phyloP scores from a whole-genome alignment of 495 filamentous ascomycete genomes.

The Sabuloglossum arenarium region DNA sequence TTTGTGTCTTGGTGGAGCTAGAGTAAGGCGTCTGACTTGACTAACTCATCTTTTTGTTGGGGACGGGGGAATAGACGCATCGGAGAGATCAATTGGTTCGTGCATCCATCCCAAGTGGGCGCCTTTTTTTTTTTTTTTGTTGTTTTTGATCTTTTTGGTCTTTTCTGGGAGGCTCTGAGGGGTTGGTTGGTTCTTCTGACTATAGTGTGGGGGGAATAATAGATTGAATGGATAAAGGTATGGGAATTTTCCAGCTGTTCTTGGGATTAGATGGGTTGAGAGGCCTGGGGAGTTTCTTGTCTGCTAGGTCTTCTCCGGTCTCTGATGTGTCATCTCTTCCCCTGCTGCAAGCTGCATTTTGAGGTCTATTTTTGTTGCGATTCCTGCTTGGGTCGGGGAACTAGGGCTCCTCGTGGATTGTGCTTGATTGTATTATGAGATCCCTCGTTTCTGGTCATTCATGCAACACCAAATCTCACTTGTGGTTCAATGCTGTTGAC shows the following conservation, averaged over 20 bases:
- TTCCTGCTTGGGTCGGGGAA: not conserved
- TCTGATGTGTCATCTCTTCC: not conserved
- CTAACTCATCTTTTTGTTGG: not conserved
- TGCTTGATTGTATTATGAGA: no score
- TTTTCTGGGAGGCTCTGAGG: not conserved
- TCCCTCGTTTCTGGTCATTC: no score
- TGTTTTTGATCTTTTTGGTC: not conserved
- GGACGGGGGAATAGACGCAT: conserved; percentile 34
- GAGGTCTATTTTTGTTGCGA: not conserved
- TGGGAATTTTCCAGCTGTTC: not conserved
- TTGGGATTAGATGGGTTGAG: not conserved
- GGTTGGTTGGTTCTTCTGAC: conserved; percentile 1
- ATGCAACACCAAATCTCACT: not conserved
- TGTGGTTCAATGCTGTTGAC: not conserved
- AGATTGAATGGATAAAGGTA: conserved; percentile 56
- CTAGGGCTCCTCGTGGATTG: no score
- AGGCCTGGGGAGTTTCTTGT: not conserved
- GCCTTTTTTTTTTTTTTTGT: not conserved
- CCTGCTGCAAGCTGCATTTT: not conserved
- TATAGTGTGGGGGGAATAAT: not conserved
- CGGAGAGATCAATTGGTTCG: conserved; percentile 67
- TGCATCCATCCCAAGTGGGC: not conserved
- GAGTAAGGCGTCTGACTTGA: conserved; percentile 1
- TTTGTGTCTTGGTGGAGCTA: not conserved
- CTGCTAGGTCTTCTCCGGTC: not conserved